These are phyloP conservation scores for Sanghuangporus weigelae DNA, from an alignment of 1,284 basidiomycete genomes.

Conservation along the genomic window DNA sequence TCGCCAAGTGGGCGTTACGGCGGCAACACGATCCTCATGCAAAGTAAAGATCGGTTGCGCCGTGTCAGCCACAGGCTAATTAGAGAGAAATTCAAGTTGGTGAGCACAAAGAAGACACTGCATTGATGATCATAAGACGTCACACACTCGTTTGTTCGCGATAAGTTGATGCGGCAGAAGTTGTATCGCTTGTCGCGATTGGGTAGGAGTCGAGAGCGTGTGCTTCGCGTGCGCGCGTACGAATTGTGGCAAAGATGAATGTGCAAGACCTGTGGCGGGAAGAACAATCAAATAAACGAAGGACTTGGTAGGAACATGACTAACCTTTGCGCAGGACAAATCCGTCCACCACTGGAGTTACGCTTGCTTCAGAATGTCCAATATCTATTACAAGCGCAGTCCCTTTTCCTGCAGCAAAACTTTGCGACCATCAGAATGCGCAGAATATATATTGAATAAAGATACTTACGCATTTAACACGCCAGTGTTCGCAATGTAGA, in stretches of 20 bases:
- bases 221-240: constrained; percentile 73
- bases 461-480: constrained; percentile 84
- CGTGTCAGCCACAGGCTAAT: constrained; percentile 51
- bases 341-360: constrained; percentile 95
- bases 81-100: background rate
- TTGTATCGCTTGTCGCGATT: constrained; percentile 51
- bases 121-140: background rate
- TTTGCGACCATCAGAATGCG: constrained; percentile 27
- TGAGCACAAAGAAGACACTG: background rate
- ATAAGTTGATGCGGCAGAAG: constrained; percentile 86
- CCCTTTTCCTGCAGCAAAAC: constrained; percentile 94
- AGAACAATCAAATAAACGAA: background rate
- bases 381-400: constrained; percentile 95
- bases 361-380: constrained; percentile 83
- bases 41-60: constrained; percentile 59
- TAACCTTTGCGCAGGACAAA: constrained; percentile 94
- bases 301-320: background rate
- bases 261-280: constrained; percentile 50
- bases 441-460: background rate
- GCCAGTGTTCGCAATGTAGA: constrained; percentile 96
- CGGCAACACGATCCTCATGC: constrained; percentile 68
- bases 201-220: constrained; percentile 45
- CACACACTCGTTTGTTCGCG: constrained; percentile 60
- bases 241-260: constrained; percentile 69
- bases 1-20: constrained; percentile 77